Evolutionary conservation across 768 basidiomycete genomes (phyloP), one percentile per base, ranked within the genome.

Genomic region (Leccinum boreale): DNA sequence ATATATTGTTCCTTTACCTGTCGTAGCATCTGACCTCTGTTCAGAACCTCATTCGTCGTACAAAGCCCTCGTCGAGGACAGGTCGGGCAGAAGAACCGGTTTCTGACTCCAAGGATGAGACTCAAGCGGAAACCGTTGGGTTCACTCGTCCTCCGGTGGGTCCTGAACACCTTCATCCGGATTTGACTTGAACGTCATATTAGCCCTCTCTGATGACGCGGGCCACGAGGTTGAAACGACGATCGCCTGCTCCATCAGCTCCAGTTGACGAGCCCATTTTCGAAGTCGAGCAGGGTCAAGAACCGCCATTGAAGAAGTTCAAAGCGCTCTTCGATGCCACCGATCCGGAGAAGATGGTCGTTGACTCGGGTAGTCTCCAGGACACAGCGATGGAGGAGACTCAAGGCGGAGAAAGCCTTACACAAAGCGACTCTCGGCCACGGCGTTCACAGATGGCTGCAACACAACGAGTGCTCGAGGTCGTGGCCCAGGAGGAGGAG

Each of bases 301-400:
- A 85, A 60, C 88, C 85, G 0, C 81, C 85, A 3, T 68, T 82
- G 26, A 90, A 90, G 66, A 87, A 83, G 69, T 88, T 85, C 75
- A 86, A 83, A 62, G 82, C 84, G 0, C 74, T 90, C 11, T 90
- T 88, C 60, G 88, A 90, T 17, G 81, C 83, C 9, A 85, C 77
- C 45, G 77, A 85, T 65, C 85, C 84, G 28, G 77, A 78, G 60
- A 69, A 73, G 59, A 62, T 75, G 63, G 58, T 61, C 46, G 65
- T 71, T 23, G 70, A 74, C 51, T 54, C 61, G 10, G 51, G 61
- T 5, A 56, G 55, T 39, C 35, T 59, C 21, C 57, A 49, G 53
- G 68, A 53, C 2, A 23, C 50, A 15, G 58, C 31, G 14, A 47
- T 59, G 31, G 62, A 56, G 9, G 57, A 58, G 24, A 61, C 62